These are phyloP conservation scores for Kodamaea laetipori DNA, from an alignment of 805 yeast genomes.

Conservation along the genomic window DNA sequence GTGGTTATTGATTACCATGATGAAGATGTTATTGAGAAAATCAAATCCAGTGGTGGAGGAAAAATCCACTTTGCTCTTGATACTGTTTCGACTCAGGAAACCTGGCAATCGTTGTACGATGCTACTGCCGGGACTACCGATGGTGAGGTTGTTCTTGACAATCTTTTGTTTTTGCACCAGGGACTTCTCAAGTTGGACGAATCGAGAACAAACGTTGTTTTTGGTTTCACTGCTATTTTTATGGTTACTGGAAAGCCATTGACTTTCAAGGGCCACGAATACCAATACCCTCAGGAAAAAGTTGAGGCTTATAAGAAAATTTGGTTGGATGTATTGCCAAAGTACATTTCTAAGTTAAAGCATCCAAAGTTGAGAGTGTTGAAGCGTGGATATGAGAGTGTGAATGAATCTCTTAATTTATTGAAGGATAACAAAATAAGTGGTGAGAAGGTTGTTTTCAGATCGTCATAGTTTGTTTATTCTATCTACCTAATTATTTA, in stretches of 20 bases:
- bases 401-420: slow-evolving; percentile 40
- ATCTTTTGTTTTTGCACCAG: no score
- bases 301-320: neutral
- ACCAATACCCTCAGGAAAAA: neutral
- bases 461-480: no score
- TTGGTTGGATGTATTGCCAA: slow-evolving; percentile 12
- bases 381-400: slow-evolving; percentile 13
- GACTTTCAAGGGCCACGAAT: neutral
- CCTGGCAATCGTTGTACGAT: neutral
- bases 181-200: neutral
- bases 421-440: slow-evolving; percentile 40
- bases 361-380: slow-evolving; percentile 14
- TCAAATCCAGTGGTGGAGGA: neutral
- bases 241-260: neutral
- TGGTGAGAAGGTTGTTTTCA: slow-evolving; percentile 47
- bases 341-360: slow-evolving; percentile 7
- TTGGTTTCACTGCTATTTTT: neutral
- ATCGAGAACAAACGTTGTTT: neutral
- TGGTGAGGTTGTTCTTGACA: no score
- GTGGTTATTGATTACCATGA: neutral
- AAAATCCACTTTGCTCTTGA: slow-evolving; percentile 1
- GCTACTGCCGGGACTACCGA: neutral
- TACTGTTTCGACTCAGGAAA: neutral
- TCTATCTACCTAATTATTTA: no score
- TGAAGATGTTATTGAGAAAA: neutral